Evolutionary conservation across 805 yeast species (phyloP).

Genomic region (Candida argentea): DNA sequence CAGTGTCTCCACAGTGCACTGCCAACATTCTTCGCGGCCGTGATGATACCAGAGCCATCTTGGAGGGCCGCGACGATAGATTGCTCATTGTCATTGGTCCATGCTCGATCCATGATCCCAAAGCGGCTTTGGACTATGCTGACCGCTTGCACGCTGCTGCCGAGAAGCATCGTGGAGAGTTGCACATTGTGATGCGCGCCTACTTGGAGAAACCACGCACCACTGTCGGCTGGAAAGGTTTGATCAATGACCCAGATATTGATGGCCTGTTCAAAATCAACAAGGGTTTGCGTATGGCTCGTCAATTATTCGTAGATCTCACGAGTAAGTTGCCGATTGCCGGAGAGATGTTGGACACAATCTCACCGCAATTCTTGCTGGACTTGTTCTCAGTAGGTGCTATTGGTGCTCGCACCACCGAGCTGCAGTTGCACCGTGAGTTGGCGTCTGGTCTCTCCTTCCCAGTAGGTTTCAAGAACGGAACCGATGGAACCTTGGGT

Average conservation of each 20-base stretch:
- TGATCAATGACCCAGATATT: slow-evolving; percentile 94
- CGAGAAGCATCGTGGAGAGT: slow-evolving; percentile 58
- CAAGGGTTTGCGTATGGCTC: slow-evolving; percentile 83
- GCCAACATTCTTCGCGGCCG: slow-evolving; percentile 67
- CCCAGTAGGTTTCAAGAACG: slow-evolving; percentile 98
- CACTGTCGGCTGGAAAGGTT: slow-evolving; percentile 98
- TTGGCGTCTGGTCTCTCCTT: slow-evolving; percentile 92
- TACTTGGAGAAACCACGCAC: slow-evolving; percentile 97
- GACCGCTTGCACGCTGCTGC: slow-evolving; percentile 47
- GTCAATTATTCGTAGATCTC: slow-evolving; percentile 76
- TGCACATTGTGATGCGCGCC: slow-evolving; percentile 91
- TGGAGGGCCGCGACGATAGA: slow-evolving; percentile 80
- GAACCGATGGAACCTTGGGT: slow-evolving; percentile 92
- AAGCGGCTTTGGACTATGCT: slow-evolving; percentile 86
- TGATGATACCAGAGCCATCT: slow-evolving; percentile 58
- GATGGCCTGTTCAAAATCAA: slow-evolving; percentile 89
- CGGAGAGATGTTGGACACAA: slow-evolving; percentile 95
- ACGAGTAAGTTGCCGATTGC: slow-evolving; percentile 87
- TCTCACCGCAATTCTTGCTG: slow-evolving; percentile 89
- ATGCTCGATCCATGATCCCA: slow-evolving; percentile 92
- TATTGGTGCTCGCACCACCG: slow-evolving; percentile 98
- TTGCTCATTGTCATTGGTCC: slow-evolving; percentile 90
- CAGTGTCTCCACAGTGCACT: slow-evolving; percentile 50
- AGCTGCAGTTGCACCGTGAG: slow-evolving; percentile 95
- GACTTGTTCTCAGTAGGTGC: slow-evolving; percentile 96